Percentiles rank a stretch among this genome's conserved stretches.
Conservation (phyloP, 208 protist genomes). For the Wallacemonas sp. region DNA sequence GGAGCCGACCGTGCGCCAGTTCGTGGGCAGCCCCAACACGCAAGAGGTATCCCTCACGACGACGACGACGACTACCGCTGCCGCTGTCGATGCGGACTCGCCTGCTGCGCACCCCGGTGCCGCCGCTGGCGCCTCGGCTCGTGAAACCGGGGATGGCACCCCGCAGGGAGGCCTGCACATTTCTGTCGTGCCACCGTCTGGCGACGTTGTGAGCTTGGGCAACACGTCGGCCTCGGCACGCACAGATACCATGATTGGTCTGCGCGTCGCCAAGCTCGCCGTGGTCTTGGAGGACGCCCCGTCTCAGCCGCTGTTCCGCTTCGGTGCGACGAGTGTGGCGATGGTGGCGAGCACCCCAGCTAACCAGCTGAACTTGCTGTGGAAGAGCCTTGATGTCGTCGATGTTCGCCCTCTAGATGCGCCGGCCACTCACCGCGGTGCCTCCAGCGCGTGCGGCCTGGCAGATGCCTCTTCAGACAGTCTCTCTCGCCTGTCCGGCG, state of each 20-base stretch:
- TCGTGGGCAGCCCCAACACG: background rate
- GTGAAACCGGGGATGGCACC: conserved; percentile 15
- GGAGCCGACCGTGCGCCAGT: conserved; percentile 11
- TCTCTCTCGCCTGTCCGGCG: too few relatives aligned
- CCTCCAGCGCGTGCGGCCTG: too few relatives aligned
- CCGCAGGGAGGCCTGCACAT: conserved; percentile 10
- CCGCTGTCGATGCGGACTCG: too few relatives aligned
- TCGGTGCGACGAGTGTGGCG: conserved; percentile 4
- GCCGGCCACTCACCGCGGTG: too few relatives aligned
- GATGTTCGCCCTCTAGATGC: conserved; percentile 7
- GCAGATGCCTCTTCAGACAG: too few relatives aligned
- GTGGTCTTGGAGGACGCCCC: background rate
- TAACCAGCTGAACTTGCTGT: conserved; percentile 12
- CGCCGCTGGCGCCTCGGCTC: conserved; percentile 6
- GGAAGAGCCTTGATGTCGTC: conserved; percentile 11
- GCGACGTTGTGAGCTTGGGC: conserved; percentile 8
- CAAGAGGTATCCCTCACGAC: too few relatives aligned
- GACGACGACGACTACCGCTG: too few relatives aligned
- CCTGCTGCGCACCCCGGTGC: conserved; percentile 2
- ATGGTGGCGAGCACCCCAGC: conserved; percentile 4
- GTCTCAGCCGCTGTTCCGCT: conserved; percentile 4
- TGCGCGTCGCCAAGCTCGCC: conserved; percentile 10
- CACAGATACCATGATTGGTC: conserved; percentile 9
- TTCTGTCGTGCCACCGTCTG: background rate
- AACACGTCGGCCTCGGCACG: background rate